Base-by-base conservation (phyloP, 192 early-diverging fungal species). In the Linnemannia schmuckeri region DNA sequence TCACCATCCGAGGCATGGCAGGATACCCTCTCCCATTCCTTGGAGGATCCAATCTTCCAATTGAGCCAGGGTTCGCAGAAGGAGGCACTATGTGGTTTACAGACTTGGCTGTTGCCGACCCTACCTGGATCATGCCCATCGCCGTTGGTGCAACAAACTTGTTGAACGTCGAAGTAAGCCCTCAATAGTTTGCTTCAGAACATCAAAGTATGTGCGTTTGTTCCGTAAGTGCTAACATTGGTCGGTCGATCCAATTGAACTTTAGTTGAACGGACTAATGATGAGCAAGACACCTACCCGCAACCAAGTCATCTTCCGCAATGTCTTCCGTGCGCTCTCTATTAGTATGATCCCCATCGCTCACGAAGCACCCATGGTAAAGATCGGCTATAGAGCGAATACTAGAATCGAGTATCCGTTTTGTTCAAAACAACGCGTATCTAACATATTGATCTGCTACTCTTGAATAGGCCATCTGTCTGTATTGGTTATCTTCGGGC, bases 401-500 rank as follows among this genome's bases (percentile, higher is more conserved):
- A 74, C 35, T 1, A 46, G 46, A 52, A 15, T 44, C 49, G 15
- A 55, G 52, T 55, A 46, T 54, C 46, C n/a, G 20, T 77, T 40
- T 74, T 38, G 3, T 38, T 49, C 37, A 3, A 12, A 18, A 40
- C 6, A 18, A 7, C 4, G 15, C 68, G 38, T 40, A 20, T 49
- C 33, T 66, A 71, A 73, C 70, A 49, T 75, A 73, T 1, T 70
- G 33, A 42, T 70, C 55, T 47, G 42, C 12, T 37, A 54, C 12
- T 66, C 20, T 20, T 63, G 15, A 44, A 47, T 73, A 94, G 90
- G 94, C 91, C 1, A 88, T 96, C 33, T 91, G 90, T 33, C 37
- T 96, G 7, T 96, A 95, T 75, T 96, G 96, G 96, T 66, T 92
- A 7, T 88, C 94, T 0, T 96, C 96, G 24, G 91, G 91, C 10